Evolutionary conservation across 169 alveolate genomes (phyloP), one percentile per base, ranked within the genome.

Genomic region (Plasmodium inui): DNA sequence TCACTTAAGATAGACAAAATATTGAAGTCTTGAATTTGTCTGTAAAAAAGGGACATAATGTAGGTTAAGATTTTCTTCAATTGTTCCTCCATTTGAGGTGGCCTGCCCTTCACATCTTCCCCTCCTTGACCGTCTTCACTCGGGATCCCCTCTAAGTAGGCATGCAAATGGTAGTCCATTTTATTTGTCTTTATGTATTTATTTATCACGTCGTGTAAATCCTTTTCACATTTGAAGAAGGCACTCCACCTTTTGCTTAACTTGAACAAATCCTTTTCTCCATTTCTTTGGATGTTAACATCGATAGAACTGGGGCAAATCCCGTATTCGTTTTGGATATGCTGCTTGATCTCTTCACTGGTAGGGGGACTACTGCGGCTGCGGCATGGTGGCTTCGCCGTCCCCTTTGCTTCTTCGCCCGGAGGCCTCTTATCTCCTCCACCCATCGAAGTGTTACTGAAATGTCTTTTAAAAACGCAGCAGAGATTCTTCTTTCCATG

Each of bases 211-310:
- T 85, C 67, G 46, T 73, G 73, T 46, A 85, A 53, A 53, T 84
- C 79, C 67, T 85, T 85, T 85, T 85, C 93, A 74, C 93, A 85
- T 7, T 85, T 85, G 44, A 85, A 85, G 53, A 85, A 73, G 41
- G 37, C 26, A 76, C 53, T 85, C 93, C 93, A 85, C 17, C 44
- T 85, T 12, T 28, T 73, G 26, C 83, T 76, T 32, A 85, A 17
- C 19, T 85, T 84, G 44, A 46, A 85, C 19, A 85, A 53, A 55
- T 74, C 28, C 8, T 74, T 30, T 50, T 74, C 84, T 12, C 50
- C 71, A 73, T 37, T 50, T 32, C 72, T 30, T 74, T 46, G 57
- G 57, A 85, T 74, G 30, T 53, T 76, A 4, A 72, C 76, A 50
- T 85, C 57, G 1, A 85, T 19, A 10, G 78, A 72, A 37, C 79